A percentile compares a stretch with the other conserved stretches of the same genome.
Conservation (phyloP, 108 stramenopile species). For the Chaetoceros tenuissimus region DNA sequence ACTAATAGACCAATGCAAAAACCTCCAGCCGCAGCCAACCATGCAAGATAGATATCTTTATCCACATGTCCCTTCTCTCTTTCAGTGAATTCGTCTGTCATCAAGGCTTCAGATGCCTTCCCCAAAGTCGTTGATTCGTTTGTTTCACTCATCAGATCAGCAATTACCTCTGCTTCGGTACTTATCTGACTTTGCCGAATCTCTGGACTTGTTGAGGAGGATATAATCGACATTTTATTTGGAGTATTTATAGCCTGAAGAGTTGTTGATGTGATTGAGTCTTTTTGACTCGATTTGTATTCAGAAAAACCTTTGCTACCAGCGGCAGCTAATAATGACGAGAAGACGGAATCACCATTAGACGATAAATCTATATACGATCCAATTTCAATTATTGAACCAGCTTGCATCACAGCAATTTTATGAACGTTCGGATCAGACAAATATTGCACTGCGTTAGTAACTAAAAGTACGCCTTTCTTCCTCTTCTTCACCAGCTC, state of each 20-base stretch:
- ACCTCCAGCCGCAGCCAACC: conserved; percentile 79
- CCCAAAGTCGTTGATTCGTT: conserved; percentile 4
- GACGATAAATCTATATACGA: conserved; percentile 55
- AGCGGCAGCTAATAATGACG: conserved; percentile 23
- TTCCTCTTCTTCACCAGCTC: conserved; percentile 39
- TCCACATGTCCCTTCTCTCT: conserved; percentile 40
- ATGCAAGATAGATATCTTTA: conserved; percentile 56
- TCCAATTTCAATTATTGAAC: conserved; percentile 74
- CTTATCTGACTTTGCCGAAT: conserved; percentile 1
- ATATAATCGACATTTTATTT: conserved; percentile 2
- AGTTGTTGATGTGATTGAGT: not conserved
- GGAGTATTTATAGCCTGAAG: not conserved
- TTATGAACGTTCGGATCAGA: conserved; percentile 50
- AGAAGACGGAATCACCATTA: conserved; percentile 39
- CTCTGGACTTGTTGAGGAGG: not conserved
- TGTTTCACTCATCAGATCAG: not conserved
- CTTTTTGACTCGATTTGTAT: not conserved
- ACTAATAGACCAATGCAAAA: conserved; percentile 30
- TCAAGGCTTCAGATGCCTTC: not conserved
- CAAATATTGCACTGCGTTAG: conserved; percentile 88
- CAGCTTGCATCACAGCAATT: conserved; percentile 72
- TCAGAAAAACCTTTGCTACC: not conserved
- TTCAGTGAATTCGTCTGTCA: conserved; percentile 40
- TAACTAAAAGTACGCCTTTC: conserved; percentile 79
- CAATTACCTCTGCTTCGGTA: not conserved